phyloP scores from a whole-genome alignment of 306 rosid genomes.

The Vigna hirtella region DNA sequence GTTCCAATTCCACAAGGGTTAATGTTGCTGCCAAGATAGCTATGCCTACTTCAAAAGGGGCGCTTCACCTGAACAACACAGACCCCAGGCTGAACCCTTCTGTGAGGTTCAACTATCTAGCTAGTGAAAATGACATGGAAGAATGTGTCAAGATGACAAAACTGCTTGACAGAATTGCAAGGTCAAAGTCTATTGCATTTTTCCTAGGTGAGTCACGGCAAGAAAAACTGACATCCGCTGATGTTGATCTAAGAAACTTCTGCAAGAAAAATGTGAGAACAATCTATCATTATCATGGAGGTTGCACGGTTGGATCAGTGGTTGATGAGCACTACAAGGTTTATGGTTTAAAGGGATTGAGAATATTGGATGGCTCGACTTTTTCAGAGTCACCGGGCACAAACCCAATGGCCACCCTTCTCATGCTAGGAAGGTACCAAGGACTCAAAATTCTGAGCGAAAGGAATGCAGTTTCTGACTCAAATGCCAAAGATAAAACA shows the following conservation, averaged over 20 bases:
- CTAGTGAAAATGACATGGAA: constrained; percentile 54
- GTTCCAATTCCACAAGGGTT: constrained; percentile 59
- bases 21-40: constrained; percentile 72
- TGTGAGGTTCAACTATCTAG: constrained; percentile 73
- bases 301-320: constrained; percentile 64
- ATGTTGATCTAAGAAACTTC: constrained; percentile 48
- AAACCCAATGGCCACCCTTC: constrained; percentile 75
- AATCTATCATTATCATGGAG: constrained; percentile 80
- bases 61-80: constrained; percentile 57
- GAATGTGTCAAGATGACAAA: constrained; percentile 60
- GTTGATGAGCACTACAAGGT: constrained; percentile 66
- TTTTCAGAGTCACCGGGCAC: constrained; percentile 75
- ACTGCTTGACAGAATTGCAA: constrained; percentile 61
- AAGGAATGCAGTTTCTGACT: constrained; percentile 34
- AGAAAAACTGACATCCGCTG: constrained; percentile 43
- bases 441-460: constrained; percentile 66
- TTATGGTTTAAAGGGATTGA: constrained; percentile 57
- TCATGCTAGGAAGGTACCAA: constrained; percentile 85
- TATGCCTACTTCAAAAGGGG: constrained; percentile 64
- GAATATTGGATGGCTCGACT: constrained; percentile 77
- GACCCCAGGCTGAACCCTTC: constrained; percentile 75
- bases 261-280: constrained; percentile 70
- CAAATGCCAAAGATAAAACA: constrained; percentile 22
- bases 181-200: constrained; percentile 59
- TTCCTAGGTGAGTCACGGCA: constrained; percentile 55